Percentiles rank a stretch among this genome's conserved stretches.
phyloP scores from a whole-genome alignment of 805 yeast genomes.

The Metschnikowia koreensis region DNA sequence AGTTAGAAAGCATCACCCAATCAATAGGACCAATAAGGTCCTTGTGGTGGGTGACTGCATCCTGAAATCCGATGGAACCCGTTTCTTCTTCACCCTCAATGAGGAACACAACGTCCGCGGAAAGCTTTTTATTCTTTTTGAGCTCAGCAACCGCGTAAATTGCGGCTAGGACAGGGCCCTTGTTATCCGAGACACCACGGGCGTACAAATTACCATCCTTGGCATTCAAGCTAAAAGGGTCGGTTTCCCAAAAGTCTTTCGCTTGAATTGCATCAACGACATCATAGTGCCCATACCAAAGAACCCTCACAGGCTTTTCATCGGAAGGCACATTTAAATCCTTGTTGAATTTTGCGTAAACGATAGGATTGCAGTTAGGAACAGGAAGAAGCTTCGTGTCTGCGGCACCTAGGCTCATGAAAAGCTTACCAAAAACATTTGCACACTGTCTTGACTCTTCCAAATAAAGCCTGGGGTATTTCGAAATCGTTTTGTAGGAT shows the following conservation, averaged over 20 bases:
- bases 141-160: conserved; percentile 82
- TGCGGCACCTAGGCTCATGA: conserved; percentile 68
- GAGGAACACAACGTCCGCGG: conserved; percentile 74
- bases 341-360: conserved; percentile 66
- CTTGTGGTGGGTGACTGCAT: conserved; percentile 53
- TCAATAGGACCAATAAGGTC: conserved; percentile 68
- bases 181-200: conserved; percentile 91
- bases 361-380: conserved; percentile 79
- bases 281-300: conserved; percentile 97
- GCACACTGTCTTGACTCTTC: conserved; percentile 89
- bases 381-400: conserved; percentile 69
- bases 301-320: conserved; percentile 38
- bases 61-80: conserved; percentile 83
- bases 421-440: conserved; percentile 58
- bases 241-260: conserved; percentile 62
- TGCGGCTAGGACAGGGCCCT: conserved; percentile 89
- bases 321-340: neutral
- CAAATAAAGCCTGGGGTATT: conserved; percentile 61
- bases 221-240: conserved; percentile 75
- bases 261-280: conserved; percentile 75
- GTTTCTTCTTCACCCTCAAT: conserved; percentile 96
- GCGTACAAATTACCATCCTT: conserved; percentile 84
- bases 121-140: conserved; percentile 47
- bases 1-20: conserved; percentile 86
- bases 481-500: conserved; percentile 74